Percentiles rank a stretch among this genome's conserved stretches.
phyloP scores from a whole-genome alignment of 2,329 filamentous ascomycete species.

The Sclerotinia glacialis region DNA sequence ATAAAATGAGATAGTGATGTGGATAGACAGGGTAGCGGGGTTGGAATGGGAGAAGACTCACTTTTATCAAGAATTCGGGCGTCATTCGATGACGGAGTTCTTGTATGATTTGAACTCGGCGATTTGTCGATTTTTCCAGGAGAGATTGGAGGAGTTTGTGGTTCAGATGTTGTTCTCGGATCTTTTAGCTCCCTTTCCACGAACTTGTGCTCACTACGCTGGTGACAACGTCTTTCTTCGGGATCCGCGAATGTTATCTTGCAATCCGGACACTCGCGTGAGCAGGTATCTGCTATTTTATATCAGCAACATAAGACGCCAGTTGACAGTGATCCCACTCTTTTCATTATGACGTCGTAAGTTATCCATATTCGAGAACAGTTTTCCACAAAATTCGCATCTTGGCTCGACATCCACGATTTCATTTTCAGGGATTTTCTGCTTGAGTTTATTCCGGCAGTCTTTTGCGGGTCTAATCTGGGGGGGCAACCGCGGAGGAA shows the following conservation, averaged over 20 bases:
- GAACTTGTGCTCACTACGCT: neutral
- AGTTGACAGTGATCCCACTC: neutral
- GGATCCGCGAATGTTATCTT: neutral
- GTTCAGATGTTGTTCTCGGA: neutral
- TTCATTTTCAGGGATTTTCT: neutral
- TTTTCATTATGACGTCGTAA: neutral
- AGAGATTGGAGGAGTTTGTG: neutral
- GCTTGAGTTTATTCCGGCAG: neutral
- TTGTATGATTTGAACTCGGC: neutral
- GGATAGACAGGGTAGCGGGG: neutral
- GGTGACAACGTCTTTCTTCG: neutral
- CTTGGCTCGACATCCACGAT: neutral
- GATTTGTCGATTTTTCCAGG: neutral
- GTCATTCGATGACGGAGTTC: neutral
- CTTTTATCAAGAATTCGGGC: neutral
- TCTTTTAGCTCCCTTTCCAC: neutral
- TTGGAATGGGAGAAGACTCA: neutral
- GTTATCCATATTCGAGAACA: neutral
- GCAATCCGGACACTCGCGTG: neutral
- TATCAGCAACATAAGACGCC: neutral
- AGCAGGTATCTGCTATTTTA: neutral
- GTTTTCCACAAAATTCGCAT: neutral
- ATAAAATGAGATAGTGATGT: neutral
- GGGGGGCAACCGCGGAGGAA: neutral
- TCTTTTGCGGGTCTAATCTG: neutral